Evolutionary conservation across 1,139 yeast genomes (phyloP).

Genomic region (Wickerhamomyces sp.): DNA sequence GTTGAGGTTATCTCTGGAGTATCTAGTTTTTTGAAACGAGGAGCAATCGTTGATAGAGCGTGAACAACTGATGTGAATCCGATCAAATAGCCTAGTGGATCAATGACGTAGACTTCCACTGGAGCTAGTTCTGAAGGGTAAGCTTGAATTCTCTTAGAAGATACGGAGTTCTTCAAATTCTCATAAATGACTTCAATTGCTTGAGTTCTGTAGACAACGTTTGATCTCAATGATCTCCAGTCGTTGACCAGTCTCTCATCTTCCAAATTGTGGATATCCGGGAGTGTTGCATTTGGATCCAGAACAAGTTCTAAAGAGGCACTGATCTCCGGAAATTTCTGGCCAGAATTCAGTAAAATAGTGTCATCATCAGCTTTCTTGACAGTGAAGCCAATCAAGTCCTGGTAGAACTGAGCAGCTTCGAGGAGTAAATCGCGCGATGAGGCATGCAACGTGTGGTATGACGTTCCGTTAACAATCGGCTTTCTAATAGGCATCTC

Average conservation of each 20-base stretch:
- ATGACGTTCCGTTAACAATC: conserved; percentile 49
- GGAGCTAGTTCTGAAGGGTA: conserved; percentile 66
- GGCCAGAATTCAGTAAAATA: conserved; percentile 33
- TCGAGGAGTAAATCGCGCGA: conserved; percentile 31
- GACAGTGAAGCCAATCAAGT: conserved; percentile 38
- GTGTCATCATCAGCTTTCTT: conserved; percentile 26
- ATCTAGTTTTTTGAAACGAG: conserved; percentile 24
- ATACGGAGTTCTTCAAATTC: conserved; percentile 23
- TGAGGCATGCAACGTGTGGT: conserved; percentile 42
- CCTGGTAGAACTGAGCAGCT: conserved; percentile 44
- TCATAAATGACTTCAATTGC: conserved; percentile 25
- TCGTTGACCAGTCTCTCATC: conserved; percentile 22
- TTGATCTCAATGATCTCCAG: conserved; percentile 33
- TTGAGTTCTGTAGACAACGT: conserved; percentile 30
- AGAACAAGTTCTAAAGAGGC: conserved; percentile 23
- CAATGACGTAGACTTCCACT: conserved; percentile 60
- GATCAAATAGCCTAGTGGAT: conserved; percentile 62
- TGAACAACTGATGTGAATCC: conserved; percentile 63
- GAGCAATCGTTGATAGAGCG: conserved; percentile 52
- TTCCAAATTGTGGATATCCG: conserved; percentile 9
- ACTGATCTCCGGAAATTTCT: conserved; percentile 29
- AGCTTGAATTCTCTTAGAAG: conserved; percentile 26
- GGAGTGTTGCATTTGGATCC: conserved; percentile 12
- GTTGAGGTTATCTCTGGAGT: conserved; percentile 12
- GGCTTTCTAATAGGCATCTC: conserved; percentile 13